phyloP scores from a whole-genome alignment of 805 yeast genomes.

The Candida insectalens region DNA sequence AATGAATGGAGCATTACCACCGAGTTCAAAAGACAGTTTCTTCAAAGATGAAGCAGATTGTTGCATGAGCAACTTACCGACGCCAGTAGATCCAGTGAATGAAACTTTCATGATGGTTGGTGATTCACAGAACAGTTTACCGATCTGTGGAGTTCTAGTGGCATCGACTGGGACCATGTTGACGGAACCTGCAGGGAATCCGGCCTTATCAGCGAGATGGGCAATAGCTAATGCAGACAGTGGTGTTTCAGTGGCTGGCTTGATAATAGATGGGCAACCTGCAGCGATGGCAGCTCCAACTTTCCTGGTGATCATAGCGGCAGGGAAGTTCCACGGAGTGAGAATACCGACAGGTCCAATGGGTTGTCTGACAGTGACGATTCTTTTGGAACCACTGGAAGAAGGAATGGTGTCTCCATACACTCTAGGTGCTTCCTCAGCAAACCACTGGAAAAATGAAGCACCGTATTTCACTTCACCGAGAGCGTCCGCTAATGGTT shows the following conservation, averaged over 20 bases:
- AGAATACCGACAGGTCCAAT: slow-evolving; percentile 71
- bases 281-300: slow-evolving; percentile 72
- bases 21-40: slow-evolving; percentile 65
- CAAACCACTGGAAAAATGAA: slow-evolving; percentile 81
- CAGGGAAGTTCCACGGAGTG: slow-evolving; percentile 83
- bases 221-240: slow-evolving; percentile 63
- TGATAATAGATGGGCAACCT: slow-evolving; percentile 69
- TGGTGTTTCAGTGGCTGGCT: slow-evolving; percentile 75
- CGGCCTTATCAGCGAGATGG: slow-evolving; percentile 51
- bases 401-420: slow-evolving; percentile 62
- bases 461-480: slow-evolving; percentile 65
- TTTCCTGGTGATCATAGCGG: slow-evolving; percentile 69
- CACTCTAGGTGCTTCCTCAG: slow-evolving; percentile 70
- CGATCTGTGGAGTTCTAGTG: slow-evolving; percentile 34
- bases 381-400: slow-evolving; percentile 35
- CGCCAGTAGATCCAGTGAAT: slow-evolving; percentile 71
- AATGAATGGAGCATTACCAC: slow-evolving; percentile 76
- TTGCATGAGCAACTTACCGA: slow-evolving; percentile 57
- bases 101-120: slow-evolving; percentile 54
- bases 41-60: slow-evolving; percentile 56
- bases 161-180: slow-evolving; percentile 48
- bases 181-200: slow-evolving; percentile 60
- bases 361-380: slow-evolving; percentile 61
- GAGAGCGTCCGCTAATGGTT: slow-evolving; percentile 57
- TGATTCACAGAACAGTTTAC: slow-evolving; percentile 47